phyloP scores from a whole-genome alignment of 2,329 filamentous ascomycete genomes.

The Neonectria magnoliae region DNA sequence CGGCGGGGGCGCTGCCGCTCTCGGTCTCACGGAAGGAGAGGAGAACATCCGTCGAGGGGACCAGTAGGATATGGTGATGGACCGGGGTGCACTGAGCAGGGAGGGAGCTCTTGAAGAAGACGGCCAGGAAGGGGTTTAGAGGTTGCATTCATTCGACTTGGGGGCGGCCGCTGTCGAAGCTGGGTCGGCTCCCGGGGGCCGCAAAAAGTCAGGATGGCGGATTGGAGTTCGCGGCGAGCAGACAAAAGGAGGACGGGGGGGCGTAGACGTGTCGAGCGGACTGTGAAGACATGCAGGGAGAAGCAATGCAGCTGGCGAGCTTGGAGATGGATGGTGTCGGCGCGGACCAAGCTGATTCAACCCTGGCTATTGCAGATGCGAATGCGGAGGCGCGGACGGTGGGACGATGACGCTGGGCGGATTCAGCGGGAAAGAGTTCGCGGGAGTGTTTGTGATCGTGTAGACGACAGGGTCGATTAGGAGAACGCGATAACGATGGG shows the following conservation, averaged over 20 bases:
- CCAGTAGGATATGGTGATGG: conserved; percentile 92
- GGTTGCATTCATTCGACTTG: conserved; percentile 79
- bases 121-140: conserved; percentile 97
- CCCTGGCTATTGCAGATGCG: conserved; percentile 35
- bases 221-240: conserved; percentile 20
- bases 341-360: conserved; percentile 25
- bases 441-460: conserved; percentile 12
- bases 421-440: conserved; percentile 24
- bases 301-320: conserved; percentile 13
- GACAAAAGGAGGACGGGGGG: conserved; percentile 12
- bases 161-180: conserved; percentile 38
- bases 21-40: conserved; percentile 89
- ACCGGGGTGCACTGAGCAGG: conserved; percentile 90
- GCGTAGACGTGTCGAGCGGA: conserved; percentile 27
- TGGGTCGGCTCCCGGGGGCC: conserved; percentile 43
- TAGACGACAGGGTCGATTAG: conserved; percentile 11
- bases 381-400: conserved; percentile 14
- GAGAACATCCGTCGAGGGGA: conserved; percentile 92
- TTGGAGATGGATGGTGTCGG: conserved; percentile 14
- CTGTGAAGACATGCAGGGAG: conserved; percentile 41
- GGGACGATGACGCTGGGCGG: conserved; percentile 35
- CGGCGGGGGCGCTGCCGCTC: conserved; percentile 77
- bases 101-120: conserved; percentile 97
- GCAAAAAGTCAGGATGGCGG: conserved; percentile 32
- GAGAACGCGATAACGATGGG: conserved; percentile 38